These are phyloP conservation scores for Parascedosporium putredinis DNA, from an alignment of 2,329 filamentous ascomycete genomes.

Conservation along the genomic window DNA sequence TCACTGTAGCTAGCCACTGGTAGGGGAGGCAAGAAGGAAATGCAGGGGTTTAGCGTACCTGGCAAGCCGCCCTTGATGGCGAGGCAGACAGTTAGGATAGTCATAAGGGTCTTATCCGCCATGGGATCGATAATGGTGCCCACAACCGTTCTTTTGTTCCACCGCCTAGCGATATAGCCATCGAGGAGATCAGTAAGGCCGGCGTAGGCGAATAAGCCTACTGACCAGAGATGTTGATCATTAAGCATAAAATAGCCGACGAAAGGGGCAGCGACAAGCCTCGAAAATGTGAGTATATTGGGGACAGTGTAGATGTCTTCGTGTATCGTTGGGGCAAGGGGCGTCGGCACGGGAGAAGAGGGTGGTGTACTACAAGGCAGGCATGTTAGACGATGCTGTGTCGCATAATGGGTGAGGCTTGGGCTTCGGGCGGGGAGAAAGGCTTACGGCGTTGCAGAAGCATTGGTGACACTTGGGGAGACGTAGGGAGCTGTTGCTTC, in stretches of 20 bases:
- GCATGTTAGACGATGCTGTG: background rate
- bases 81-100: conserved; percentile 74
- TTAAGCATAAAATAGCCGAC: conserved; percentile 84
- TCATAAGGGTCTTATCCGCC: conserved; percentile 96
- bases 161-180: conserved; percentile 83
- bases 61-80: conserved; percentile 76
- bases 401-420: background rate
- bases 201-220: conserved; percentile 84
- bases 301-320: conserved; percentile 98
- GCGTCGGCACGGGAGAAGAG: background rate
- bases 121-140: conserved; percentile 92
- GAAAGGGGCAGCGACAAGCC: conserved; percentile 70
- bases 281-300: conserved; percentile 81
- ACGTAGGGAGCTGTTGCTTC: background rate
- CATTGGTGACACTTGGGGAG: background rate
- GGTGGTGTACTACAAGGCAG: background rate
- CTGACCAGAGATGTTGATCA: conserved; percentile 66
- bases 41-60: conserved; percentile 36
- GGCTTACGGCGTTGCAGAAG: background rate
- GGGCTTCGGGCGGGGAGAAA: background rate
- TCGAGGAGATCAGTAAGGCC: conserved; percentile 87
- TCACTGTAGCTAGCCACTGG: too few species aligned
- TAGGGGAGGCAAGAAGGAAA: too few species aligned
- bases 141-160: conserved; percentile 84
- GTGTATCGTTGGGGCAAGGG: conserved; percentile 27